Base-by-base conservation (phyloP, 176 grass and related monocot genomes). In the Thinopyrum elongatum region DNA sequence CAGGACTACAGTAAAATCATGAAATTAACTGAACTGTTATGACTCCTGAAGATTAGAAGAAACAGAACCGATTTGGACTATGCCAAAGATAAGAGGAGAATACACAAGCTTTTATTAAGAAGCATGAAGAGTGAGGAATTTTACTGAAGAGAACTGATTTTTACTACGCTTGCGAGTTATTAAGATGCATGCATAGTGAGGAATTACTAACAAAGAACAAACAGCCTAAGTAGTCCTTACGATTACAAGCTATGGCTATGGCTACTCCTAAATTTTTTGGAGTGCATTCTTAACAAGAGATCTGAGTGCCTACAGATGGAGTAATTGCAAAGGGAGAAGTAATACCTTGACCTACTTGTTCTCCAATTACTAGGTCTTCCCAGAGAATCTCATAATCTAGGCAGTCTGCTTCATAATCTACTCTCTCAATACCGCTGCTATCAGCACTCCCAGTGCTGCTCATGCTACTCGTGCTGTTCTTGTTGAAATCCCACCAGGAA, bases 281-380 rank as follows among this genome's bases (percentile, higher is more conserved):
- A 80, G 68, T 10, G 80, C 3, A 49, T 47, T 47, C 21, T 28
- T 29, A 80, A 38, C 36, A 64, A 64, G 53, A 66, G 53, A n/a
- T 77, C 65, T 22, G 8, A 41, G 35, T 78, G 28, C 62, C 55
- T 12, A 74, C 30, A 84, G 64, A 71, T 66, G 42, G 36, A 75
- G 10, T 22, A 76, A 47, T 85, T 81, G 3, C 76, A 44, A 26
- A 60, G 16, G 57, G 61, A 77, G 62, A 76, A 70, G 59, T 90
- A 98, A 33, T 66, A 66, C 95, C 95, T 95, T 98, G 93, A 33
- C 93, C 95, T 77, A 98, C 84, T 86, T 95, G 93, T 81, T 95
- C 95, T 76, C 93, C 93, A 77, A 98, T 87, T 62, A 28, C 84
- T 33, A 98, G 89, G 82, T 98, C 93, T 80, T 98, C 93, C 93